These are phyloP conservation scores for Avena atlantica DNA, from an alignment of 176 grass and related monocot genomes.

Conservation along the genomic window DNA sequence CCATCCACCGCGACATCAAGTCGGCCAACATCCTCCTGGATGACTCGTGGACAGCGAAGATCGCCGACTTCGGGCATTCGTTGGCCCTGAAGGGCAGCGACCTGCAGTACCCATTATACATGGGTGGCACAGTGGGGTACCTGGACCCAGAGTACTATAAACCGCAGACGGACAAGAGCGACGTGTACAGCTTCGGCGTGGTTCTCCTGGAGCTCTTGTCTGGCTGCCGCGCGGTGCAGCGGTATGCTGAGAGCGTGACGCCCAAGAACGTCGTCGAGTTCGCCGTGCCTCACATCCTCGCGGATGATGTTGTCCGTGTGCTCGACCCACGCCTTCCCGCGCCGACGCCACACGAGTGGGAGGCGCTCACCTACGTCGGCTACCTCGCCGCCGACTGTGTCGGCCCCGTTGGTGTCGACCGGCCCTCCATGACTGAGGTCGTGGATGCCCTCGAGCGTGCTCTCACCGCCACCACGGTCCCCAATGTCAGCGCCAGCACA, in stretches of 20 bases:
- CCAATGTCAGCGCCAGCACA: no score
- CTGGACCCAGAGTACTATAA: no score
- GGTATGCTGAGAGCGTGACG: conserved; percentile 83
- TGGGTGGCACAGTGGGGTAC: no score
- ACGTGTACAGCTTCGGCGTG: conserved; percentile 97
- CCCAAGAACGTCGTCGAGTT: conserved; percentile 86
- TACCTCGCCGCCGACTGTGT: conserved; percentile 88
- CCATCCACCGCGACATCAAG: conserved; percentile 98
- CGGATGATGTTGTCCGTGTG: conserved; percentile 62
- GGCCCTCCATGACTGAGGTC: conserved; percentile 86
- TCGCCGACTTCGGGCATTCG: no score
- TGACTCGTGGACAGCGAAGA: no score
- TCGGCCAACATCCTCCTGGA: conserved; percentile 77
- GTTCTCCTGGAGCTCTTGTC: conserved; percentile 68
- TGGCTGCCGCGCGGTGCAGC: conserved; percentile 70
- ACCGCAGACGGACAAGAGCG: conserved; percentile 36
- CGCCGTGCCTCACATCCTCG: conserved; percentile 68
- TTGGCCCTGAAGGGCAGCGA: no score
- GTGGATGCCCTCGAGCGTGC: conserved; percentile 80
- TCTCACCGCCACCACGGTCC: no score
- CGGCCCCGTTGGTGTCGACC: conserved; percentile 53
- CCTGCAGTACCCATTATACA: no score
- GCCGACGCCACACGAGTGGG: conserved; percentile 56
- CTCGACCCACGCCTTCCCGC: conserved; percentile 66
- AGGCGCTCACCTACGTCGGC: conserved; percentile 76